Base-by-base conservation (phyloP, 164 flowering plant species). In the Liquidambar formosana region DNA sequence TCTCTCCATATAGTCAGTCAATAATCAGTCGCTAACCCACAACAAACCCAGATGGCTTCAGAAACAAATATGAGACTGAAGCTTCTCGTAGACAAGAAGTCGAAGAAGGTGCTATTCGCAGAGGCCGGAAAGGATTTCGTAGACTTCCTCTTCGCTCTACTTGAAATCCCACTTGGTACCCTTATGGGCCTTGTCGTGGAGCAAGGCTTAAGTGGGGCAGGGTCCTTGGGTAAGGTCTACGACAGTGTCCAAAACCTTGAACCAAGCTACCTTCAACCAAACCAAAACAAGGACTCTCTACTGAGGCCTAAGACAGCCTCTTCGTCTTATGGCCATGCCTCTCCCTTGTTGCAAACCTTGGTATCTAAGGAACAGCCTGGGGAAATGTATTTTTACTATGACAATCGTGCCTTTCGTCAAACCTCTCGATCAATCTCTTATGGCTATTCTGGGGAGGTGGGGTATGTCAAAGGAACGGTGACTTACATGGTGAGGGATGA, bases 91-190 rank as follows among this genome's bases (percentile, higher is more conserved):
- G 49, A 63, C 52, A 45, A 63, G 1, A 10, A 45, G 15, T 1
- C 14, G 3, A 45, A 63, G 26, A 63, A 63, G 51, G 65, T 63
- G 9, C n/a, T 61, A 2, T 61, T 12, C 28, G 64, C 45, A 43
- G 65, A 63, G 26, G 65, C 65, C 1, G 65, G 51, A 10, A 63
- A 63, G 65, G 65, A 63, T 8, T 63, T 63, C 14, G 47, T 63
- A 9, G 65, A 63, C 65, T 63, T 63, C 49, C 25, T 38, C 16
- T 63, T 63, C 43, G 65, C 26, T 15, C 51, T 63, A 0, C 4
- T 63, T 27, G 27, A 45, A 14, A 41, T 21, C 1, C 65, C 65
- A 15, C 52, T 63, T 21, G 65, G 65, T 21, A n/a, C 65, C 11
- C n/a, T 63, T 43, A 4, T 63, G 2, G 23, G 65, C 4, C 27